phyloP scores from a whole-genome alignment of 2,329 filamentous ascomycete genomes.

The Cercospora berteroae region DNA sequence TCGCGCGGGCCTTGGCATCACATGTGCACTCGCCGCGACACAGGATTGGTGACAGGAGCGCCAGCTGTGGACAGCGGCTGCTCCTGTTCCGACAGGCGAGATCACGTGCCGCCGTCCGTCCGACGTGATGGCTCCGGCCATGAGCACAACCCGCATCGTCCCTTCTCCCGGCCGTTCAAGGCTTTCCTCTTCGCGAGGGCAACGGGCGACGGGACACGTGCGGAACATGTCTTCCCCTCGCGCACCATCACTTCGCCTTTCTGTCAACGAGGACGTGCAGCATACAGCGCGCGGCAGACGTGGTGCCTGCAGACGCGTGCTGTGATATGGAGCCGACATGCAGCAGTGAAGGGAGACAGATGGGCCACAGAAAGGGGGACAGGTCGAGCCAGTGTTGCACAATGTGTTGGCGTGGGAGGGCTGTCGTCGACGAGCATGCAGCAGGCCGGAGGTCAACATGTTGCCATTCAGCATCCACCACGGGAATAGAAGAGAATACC shows the following conservation, averaged over 20 bases:
- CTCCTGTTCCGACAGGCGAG: too few species aligned
- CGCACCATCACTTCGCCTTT: too few species aligned
- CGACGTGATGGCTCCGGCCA: neutral
- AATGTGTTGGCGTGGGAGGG: neutral
- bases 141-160: neutral
- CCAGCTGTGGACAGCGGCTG: neutral
- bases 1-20: neutral
- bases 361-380: neutral
- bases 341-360: neutral
- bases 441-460: neutral
- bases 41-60: neutral
- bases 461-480: neutral
- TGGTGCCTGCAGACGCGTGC: too few species aligned
- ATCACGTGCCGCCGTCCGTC: neutral
- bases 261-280: too few species aligned
- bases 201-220: too few species aligned
- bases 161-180: neutral
- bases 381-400: neutral
- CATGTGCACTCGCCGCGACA: neutral
- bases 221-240: too few species aligned
- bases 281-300: too few species aligned
- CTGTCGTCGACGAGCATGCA: neutral
- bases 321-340: neutral
- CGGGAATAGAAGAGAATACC: too few species aligned
- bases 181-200: neutral